Conservation (phyloP, 768 basidiomycete species). For the Sarcomyxa edulis region DNA sequence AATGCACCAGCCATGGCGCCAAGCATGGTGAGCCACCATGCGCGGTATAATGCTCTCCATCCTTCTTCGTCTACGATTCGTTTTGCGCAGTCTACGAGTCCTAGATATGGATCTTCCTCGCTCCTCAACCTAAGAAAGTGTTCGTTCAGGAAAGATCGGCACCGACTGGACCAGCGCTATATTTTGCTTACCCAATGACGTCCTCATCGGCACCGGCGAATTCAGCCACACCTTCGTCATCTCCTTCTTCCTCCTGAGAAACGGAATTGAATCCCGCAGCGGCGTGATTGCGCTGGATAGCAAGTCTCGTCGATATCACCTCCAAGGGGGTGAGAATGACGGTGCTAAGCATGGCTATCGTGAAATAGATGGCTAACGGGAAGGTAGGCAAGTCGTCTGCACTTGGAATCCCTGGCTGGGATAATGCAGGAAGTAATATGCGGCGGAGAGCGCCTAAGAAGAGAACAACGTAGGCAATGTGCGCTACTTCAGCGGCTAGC, state of each 20-base stretch:
- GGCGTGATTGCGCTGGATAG: slow-evolving; percentile 82
- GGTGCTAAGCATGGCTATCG: slow-evolving; percentile 52
- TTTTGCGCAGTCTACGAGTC: slow-evolving; percentile 71
- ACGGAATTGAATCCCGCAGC: slow-evolving; percentile 71
- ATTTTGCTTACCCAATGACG: slow-evolving; percentile 65
- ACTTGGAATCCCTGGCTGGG: slow-evolving; percentile 23
- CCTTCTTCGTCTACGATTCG: slow-evolving; percentile 80
- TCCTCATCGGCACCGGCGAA: slow-evolving; percentile 73
- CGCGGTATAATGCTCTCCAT: slow-evolving; percentile 65
- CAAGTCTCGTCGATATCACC: slow-evolving; percentile 72
- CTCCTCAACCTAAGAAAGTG: slow-evolving; percentile 49
- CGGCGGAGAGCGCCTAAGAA: slow-evolving; percentile 42
- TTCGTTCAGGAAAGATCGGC: slow-evolving; percentile 5
- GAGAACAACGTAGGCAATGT: slow-evolving; percentile 41
- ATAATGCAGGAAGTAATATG: slow-evolving; percentile 36
- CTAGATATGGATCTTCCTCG: slow-evolving; percentile 75
- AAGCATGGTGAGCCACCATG: slow-evolving; percentile 80
- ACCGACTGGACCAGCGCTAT: slow-evolving; percentile 4
- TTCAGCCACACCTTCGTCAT: slow-evolving; percentile 52
- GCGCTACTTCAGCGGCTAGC: slow-evolving; percentile 52
- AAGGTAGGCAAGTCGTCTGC: slow-evolving; percentile 38
- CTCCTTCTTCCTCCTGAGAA: slow-evolving; percentile 66
- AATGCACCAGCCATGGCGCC: slow-evolving; percentile 56
- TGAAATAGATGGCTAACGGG: slow-evolving; percentile 51
- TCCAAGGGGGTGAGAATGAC: slow-evolving; percentile 68